Percentiles rank a stretch among this genome's conserved stretches.
Conservation (phyloP, 345 rosid genomes). For the Noccaea bulbosa region DNA sequence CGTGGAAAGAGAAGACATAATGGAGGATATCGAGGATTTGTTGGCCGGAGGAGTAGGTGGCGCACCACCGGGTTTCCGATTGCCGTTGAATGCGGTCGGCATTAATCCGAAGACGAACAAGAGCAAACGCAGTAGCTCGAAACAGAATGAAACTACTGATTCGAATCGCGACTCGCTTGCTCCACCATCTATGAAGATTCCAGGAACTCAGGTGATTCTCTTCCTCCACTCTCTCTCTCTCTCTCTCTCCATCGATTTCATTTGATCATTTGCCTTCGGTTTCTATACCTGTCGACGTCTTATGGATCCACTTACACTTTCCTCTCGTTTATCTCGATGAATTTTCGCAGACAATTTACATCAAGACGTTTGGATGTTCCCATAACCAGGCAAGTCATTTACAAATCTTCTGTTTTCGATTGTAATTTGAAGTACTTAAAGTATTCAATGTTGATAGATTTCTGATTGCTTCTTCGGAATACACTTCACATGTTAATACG, state of each 20-base stretch:
- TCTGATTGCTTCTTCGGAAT: not conserved
- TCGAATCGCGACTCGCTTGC: slow-evolving; percentile 43
- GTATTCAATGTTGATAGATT: slow-evolving; percentile 6
- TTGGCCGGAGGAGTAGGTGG: slow-evolving; percentile 56
- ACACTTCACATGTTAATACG: not conserved
- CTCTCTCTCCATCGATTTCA: slow-evolving; percentile 15
- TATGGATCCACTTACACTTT: not conserved
- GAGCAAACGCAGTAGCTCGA: slow-evolving; percentile 40
- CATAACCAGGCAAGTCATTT: slow-evolving; percentile 76
- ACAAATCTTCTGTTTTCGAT: not conserved
- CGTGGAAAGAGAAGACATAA: slow-evolving; percentile 38
- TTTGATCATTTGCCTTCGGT: not conserved
- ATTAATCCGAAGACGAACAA: slow-evolving; percentile 56
- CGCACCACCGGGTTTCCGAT: slow-evolving; percentile 73
- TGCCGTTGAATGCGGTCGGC: slow-evolving; percentile 65
- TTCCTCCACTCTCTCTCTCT: not conserved
- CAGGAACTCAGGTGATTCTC: slow-evolving; percentile 74
- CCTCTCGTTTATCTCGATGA: not conserved
- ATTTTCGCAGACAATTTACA: slow-evolving; percentile 63
- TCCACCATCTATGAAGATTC: slow-evolving; percentile 55
- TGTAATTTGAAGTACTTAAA: not conserved
- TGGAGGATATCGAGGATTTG: slow-evolving; percentile 95
- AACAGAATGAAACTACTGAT: slow-evolving; percentile 34
- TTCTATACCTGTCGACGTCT: not conserved
- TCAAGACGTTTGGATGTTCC: slow-evolving; percentile 96